Conservation (phyloP, 495 filamentous ascomycete species). For the Penicillium canariense region DNA sequence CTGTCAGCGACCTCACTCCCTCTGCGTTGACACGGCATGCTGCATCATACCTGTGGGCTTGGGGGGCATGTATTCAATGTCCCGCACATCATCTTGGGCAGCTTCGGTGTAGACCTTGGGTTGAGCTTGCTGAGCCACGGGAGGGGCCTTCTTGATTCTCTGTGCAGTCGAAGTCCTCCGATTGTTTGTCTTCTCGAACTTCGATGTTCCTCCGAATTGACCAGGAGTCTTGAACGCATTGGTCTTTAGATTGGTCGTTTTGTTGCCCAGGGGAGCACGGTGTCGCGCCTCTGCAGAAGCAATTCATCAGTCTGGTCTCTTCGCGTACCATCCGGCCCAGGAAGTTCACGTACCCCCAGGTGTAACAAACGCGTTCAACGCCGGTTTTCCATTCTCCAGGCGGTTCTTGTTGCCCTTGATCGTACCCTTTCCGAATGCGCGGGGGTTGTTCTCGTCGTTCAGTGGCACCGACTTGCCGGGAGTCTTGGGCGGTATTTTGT, state of each 20-base stretch:
- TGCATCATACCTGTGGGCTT: slow-evolving; percentile 50
- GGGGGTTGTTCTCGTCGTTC: slow-evolving; percentile 81
- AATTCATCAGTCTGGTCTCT: slow-evolving; percentile 24
- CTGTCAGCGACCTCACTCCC: slow-evolving; percentile 37
- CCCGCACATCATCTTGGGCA: slow-evolving; percentile 60
- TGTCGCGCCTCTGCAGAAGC: slow-evolving; percentile 56
- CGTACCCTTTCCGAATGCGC: slow-evolving; percentile 63
- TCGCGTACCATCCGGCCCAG: background rate
- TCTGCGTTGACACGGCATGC: slow-evolving; percentile 16
- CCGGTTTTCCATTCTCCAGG: slow-evolving; percentile 62
- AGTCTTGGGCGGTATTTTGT: slow-evolving; percentile 69
- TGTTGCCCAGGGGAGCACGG: slow-evolving; percentile 82
- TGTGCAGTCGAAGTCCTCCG: slow-evolving; percentile 52
- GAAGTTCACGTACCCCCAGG: slow-evolving; percentile 64
- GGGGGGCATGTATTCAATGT: slow-evolving; percentile 76
- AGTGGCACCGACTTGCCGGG: slow-evolving; percentile 81
- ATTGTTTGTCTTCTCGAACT: slow-evolving; percentile 43
- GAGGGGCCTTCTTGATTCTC: slow-evolving; percentile 45
- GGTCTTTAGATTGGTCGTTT: slow-evolving; percentile 93
- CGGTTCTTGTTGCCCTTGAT: slow-evolving; percentile 60
- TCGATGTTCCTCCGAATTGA: slow-evolving; percentile 42
- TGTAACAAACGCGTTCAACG: slow-evolving; percentile 72
- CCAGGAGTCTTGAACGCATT: slow-evolving; percentile 64
- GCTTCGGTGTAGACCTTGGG: slow-evolving; percentile 29
- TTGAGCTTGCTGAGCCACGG: slow-evolving; percentile 34